A percentile compares a stretch with the other conserved stretches of the same genome.
These are phyloP conservation scores for Adiantum capillusveneris DNA, from an alignment of 75 land plant species.

Conservation along the genomic window DNA sequence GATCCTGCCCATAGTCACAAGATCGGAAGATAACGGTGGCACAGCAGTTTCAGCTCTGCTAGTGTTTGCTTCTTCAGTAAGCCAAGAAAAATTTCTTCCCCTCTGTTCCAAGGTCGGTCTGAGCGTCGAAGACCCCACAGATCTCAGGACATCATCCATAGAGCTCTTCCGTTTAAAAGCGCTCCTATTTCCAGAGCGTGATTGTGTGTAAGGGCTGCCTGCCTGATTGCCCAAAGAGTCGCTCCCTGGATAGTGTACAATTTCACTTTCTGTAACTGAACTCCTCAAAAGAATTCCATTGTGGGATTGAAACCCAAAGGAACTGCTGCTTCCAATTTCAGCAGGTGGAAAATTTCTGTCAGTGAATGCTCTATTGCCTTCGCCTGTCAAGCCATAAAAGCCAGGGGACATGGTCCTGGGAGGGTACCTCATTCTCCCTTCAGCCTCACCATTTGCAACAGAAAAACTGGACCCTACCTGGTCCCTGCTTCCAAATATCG, in stretches of 20 bases:
- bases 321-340: constrained; percentile 1
- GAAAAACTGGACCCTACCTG: constrained; percentile 7
- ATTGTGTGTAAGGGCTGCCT: no score
- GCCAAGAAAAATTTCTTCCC: not conserved
- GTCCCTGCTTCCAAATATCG: no score
- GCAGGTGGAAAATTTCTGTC: constrained; percentile 18
- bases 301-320: no score
- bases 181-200: not conserved
- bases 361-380: not conserved
- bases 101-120: not conserved
- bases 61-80: not conserved
- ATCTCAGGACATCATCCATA: not conserved
- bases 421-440: not conserved
- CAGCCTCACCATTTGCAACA: constrained; percentile 3
- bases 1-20: no score
- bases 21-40: no score
- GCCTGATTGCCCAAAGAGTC: no score
- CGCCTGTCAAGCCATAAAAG: constrained; percentile 15
- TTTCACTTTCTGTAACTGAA: no score
- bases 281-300: no score
- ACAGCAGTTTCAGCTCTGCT: not conserved
- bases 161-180: not conserved
- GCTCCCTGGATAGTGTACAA: no score
- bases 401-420: constrained; percentile 4
- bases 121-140: not conserved